Evolutionary conservation across 768 basidiomycete genomes (phyloP), one percentile per base, ranked within the genome.

Genomic region (Phlebiopsis gigantea): DNA sequence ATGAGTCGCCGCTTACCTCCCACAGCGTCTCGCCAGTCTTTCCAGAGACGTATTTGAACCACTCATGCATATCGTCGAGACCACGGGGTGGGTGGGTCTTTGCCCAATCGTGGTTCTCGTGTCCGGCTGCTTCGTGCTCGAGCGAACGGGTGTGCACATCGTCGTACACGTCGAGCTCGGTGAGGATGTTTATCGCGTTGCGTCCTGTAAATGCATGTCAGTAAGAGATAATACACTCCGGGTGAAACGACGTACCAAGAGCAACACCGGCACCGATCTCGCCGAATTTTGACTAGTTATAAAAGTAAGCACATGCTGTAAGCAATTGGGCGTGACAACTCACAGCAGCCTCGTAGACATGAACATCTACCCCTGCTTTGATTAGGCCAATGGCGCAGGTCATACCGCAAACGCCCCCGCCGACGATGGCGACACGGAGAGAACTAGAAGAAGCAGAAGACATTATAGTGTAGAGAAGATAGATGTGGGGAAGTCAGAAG

Each of bases 201-300:
- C 34, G 34, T 9, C 34, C 34, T 39, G 12, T 12, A 2, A 39
- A 9, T 17, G 8, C 34, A 9, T 39, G n/a, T n/a, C n/a, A n/a
- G n/a, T n/a, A n/a, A n/a, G n/a, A n/a, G n/a, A n/a, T n/a, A 9
- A 21, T 45, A 46, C 12, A 15, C 44, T 28, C 44, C 45, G n/a
- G n/a, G n/a, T n/a, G n/a, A n/a, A 48, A 28, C n/a, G 9, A 4
- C 39, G n/a, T 46, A 57, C 57, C 57, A 4, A 57, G 4, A 2
- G 50, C 57, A 7, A 57, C 30, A 5, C 57, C 50, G 21, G 57
- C 57, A 5, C 57, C 57, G 26, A 57, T 57, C 25, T 57, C 57
- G 10, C 50, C 48, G 29, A 57, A 46, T 43, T 57, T 57, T n/a
- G 57, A 17, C 57, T 57, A 29, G 22, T 25, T 25, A 5, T 30